A percentile compares a stretch with the other conserved stretches of the same genome.
Conservation (phyloP, 371 early-diverging fungal species). For the Coemansia linderi region DNA sequence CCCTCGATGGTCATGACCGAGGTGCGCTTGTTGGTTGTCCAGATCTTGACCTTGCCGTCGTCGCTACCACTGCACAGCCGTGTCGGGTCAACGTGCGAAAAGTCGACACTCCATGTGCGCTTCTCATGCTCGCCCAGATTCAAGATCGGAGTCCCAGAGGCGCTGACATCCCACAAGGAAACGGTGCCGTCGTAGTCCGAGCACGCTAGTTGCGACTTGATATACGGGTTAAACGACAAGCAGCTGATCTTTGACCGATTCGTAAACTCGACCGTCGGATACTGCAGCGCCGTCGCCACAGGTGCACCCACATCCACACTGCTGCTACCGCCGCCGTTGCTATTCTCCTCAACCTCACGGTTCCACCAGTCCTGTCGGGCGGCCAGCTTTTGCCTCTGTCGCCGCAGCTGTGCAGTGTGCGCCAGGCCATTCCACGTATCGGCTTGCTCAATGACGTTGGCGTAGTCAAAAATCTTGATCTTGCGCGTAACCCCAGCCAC, state of each 20-base stretch:
- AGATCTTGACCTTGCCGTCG: constrained; percentile 88
- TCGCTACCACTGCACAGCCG: constrained; percentile 86
- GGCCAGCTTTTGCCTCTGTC: constrained; percentile 8
- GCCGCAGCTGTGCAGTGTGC: constrained; percentile 12
- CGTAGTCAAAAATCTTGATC: constrained; percentile 87
- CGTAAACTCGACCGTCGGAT: constrained; percentile 51
- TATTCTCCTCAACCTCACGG: constrained; percentile 25
- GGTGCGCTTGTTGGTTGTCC: constrained; percentile 70
- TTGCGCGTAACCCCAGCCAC: constrained; percentile 90
- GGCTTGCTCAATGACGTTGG: constrained; percentile 60
- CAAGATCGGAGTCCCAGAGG: constrained; percentile 60
- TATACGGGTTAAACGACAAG: constrained; percentile 83
- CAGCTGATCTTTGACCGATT: constrained; percentile 75
- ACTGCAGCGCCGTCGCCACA: constrained; percentile 42
- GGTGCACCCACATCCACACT: constrained; percentile 11
- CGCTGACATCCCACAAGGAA: constrained; percentile 78
- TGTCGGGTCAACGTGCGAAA: constrained; percentile 72
- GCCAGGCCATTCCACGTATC: constrained; percentile 38
- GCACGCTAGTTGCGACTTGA: constrained; percentile 76
- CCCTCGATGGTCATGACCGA: constrained; percentile 78
- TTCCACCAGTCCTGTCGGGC: constrained; percentile 48
- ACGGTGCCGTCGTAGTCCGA: constrained; percentile 91
- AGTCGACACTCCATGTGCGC: constrained; percentile 90
- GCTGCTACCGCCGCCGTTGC: constrained; percentile 5
- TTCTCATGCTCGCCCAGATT: constrained; percentile 84